A percentile compares a stretch with the other conserved stretches of the same genome.
These are phyloP conservation scores for Colletotrichum eleusines DNA, from an alignment of 2,329 filamentous ascomycete species.

Conservation along the genomic window DNA sequence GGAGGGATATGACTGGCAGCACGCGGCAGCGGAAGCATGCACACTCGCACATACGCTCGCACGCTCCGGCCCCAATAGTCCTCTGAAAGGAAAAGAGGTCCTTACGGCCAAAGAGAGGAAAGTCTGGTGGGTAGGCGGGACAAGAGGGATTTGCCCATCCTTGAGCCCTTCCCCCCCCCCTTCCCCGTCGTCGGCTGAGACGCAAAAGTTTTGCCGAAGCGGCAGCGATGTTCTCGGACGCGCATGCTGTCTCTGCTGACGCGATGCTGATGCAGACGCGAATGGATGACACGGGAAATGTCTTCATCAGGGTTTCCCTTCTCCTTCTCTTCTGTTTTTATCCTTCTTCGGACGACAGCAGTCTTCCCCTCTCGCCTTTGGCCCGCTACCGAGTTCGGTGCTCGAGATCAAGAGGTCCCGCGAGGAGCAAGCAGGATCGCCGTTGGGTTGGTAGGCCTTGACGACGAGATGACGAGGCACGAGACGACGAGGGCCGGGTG, in stretches of 20 bases:
- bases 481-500: neutral
- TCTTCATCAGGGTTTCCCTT: neutral
- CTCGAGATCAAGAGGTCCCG: neutral
- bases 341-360: slow-evolving; percentile 29
- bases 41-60: neutral
- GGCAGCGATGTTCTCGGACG: neutral
- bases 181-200: neutral
- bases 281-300: slow-evolving; percentile 10
- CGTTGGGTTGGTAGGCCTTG: neutral
- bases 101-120: neutral
- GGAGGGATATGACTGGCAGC: slow-evolving; percentile 6
- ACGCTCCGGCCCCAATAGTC: neutral
- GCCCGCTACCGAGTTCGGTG: neutral
- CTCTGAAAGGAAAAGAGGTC: neutral
- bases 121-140: too few relatives aligned
- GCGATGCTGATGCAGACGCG: slow-evolving; percentile 5
- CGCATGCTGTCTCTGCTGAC: neutral
- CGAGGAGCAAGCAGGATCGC: slow-evolving; percentile 17
- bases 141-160: neutral
- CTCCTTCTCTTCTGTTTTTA: neutral
- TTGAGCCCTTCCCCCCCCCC: neutral
- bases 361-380: neutral
- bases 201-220: neutral
- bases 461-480: slow-evolving; percentile 27
- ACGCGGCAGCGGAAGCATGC: slow-evolving; percentile 13